Base-by-base conservation (phyloP, 2,329 filamentous ascomycete species). In the Aspergillus pseudotamarii region DNA sequence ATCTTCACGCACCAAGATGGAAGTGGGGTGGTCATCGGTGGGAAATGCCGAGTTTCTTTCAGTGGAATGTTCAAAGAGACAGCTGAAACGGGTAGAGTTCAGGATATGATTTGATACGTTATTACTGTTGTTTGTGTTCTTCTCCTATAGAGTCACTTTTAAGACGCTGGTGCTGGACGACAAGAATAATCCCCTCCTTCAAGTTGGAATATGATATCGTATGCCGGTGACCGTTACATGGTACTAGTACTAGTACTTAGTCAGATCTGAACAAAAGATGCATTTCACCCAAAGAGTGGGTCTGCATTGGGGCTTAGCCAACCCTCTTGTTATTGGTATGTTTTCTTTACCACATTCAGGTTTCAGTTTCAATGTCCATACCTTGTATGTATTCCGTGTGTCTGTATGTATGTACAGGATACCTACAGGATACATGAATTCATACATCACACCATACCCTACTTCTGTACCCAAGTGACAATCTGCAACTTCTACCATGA, bases 241-340 rank as follows among this genome's bases (percentile, higher is more conserved):
- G 32, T 10, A 34, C 32, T 26, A 26, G 26, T 26, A 26, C 23
- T 32, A 34, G 12, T 36, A 5, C 32, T 55, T 55, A 38, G 51
- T 55, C 32, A 55, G 51, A 55, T 55, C 51, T 55, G n/a, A 55
- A 55, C 30, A 55, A 54, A 54, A 57, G 34, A 60, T 60, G 57
- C 51, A 57, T 51, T 58, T 55, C 36, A 55, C 66, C 64, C 46
- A 36, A 54, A 57, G 9, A 11, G 68, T 71, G 70, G 72, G 73
- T 72, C 71, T 66, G 66, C 63, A 65, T 63, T 59, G 73, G 73
- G 73, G 73, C 73, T 75, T 73, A 75, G 73, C 69, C 60, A 62
- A 55, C 41, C 23, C 58, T 66, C 64, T 68, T 72, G 66, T 66
- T 68, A 69, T 71, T 73, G 70, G 71, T 66, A 72, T 71, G 30